Percentiles rank a stretch among this genome's conserved stretches.
Evolutionary conservation across 345 rosid species (phyloP).

Genomic region (Luvunga scandens): DNA sequence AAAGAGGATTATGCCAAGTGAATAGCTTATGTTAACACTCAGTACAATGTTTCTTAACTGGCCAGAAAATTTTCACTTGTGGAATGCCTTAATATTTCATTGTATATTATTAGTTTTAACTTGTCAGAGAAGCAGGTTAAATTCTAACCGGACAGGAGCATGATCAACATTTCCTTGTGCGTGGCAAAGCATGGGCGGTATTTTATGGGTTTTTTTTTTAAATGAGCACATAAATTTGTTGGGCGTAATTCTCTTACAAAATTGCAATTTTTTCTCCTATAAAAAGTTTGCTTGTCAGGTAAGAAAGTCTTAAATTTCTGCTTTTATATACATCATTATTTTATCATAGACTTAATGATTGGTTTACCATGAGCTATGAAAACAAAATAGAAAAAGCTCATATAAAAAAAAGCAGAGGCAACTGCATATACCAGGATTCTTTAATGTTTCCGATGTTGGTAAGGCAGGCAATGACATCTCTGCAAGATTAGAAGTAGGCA

Average conservation of each 20-base stretch:
- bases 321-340: too few relatives aligned
- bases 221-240: too few relatives aligned
- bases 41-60: neutral
- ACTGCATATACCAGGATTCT: slow-evolving; percentile 55
- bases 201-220: too few relatives aligned
- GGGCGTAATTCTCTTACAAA: too few relatives aligned
- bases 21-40: neutral
- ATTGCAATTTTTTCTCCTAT: too few relatives aligned
- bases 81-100: neutral
- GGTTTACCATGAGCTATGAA: neutral
- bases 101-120: neutral
- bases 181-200: neutral
- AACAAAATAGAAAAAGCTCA: neutral
- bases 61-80: neutral
- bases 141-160: neutral
- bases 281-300: too few relatives aligned
- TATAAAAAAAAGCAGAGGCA: neutral
- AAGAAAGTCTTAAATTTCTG: too few relatives aligned
- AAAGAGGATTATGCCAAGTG: neutral
- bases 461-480: slow-evolving; percentile 98
- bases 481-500: slow-evolving; percentile 35
- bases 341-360: neutral
- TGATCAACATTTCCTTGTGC: neutral
- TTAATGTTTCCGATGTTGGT: slow-evolving; percentile 74
- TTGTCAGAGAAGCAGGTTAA: neutral